Base-by-base conservation (phyloP, 257 asterid species). In the Penstemon barbatus region DNA sequence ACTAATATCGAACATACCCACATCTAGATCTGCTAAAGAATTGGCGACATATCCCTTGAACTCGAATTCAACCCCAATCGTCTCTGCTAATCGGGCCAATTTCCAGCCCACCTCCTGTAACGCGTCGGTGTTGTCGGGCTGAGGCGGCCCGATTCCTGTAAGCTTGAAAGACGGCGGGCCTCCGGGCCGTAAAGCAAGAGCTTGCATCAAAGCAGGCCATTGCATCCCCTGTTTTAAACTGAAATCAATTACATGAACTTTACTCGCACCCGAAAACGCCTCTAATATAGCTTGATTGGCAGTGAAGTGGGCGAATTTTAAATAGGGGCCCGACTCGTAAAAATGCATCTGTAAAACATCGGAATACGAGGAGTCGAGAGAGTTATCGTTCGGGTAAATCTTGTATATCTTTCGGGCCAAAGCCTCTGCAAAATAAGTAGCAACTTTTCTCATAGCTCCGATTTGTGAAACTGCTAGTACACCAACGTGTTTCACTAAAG, bases 161-260 rank as follows among this genome's bases (percentile, higher is more conserved):
- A 88, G 83, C 58, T 86, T 57, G 18, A 89, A 87, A 3, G 84
- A 65, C 0, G 96, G 96, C 5, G 96, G 96, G 0, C 95, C 96
- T 3, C 92, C 92, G 4, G 95, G 84, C 2, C 87, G 79, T 58
- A 82, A 12, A 12, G 96, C 92, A 12, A 89, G 73, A 0, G 95
- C 96, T 73, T 89, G 96, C 86, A 89, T 79, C 54, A 87, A 76
- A 0, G 88, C 92, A 3, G 96, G 96, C 96, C 96, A 89, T 55
- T 89, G 96, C 95, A 85, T 85, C 74, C 96, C 96, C 57, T 89
- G 95, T 36, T 84, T 82, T 74, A 89, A 73, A 40, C 95, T 83
- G 51, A 89, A 87, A 76, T 89, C 96, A 13, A 89, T 75, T 4
- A 89, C 95, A 12, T 89, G 96, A 42, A 89, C 96, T 7, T 82